These are phyloP conservation scores for Pythium rhizo-oryzae DNA, from an alignment of 352 stramenopile species.

Conservation along the genomic window DNA sequence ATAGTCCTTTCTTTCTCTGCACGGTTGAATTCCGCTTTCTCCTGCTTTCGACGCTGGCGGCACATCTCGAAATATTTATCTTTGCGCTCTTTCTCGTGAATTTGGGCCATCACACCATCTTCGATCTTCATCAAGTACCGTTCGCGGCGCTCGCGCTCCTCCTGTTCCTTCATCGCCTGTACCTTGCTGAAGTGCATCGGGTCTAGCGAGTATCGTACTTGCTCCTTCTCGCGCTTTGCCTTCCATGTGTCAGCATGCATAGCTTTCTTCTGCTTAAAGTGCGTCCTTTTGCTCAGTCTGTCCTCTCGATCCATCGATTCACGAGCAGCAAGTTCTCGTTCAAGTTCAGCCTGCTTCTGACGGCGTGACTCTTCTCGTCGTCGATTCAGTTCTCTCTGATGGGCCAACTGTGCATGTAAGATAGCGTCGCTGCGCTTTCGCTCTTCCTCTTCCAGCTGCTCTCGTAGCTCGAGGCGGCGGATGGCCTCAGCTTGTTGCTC, in stretches of 20 bases:
- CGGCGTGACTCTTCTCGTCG: constrained; percentile 33
- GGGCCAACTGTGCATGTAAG: background rate
- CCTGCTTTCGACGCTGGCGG: constrained; percentile 36
- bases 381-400: constrained; percentile 28
- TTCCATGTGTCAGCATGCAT: constrained; percentile 42
- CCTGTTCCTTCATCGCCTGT: constrained; percentile 37
- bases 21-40: constrained; percentile 31
- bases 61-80: constrained; percentile 44
- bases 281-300: constrained; percentile 35
- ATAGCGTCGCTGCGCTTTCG: constrained; percentile 16
- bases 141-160: constrained; percentile 60
- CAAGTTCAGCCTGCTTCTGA: constrained; percentile 43
- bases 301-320: constrained; percentile 45
- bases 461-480: constrained; percentile 23
- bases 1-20: constrained; percentile 37
- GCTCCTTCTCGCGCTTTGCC: constrained; percentile 51
- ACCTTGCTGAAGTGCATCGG: constrained; percentile 56
- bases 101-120: constrained; percentile 30
- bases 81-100: constrained; percentile 46
- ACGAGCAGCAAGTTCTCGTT: constrained; percentile 37
- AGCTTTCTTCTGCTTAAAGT: constrained; percentile 48
- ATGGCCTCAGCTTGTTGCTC: constrained; percentile 32
- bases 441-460: constrained; percentile 24
- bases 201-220: constrained; percentile 49
- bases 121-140: constrained; percentile 48